These are phyloP conservation scores for Hanseniaspora lindneri DNA, from an alignment of 805 yeast genomes.

Conservation along the genomic window DNA sequence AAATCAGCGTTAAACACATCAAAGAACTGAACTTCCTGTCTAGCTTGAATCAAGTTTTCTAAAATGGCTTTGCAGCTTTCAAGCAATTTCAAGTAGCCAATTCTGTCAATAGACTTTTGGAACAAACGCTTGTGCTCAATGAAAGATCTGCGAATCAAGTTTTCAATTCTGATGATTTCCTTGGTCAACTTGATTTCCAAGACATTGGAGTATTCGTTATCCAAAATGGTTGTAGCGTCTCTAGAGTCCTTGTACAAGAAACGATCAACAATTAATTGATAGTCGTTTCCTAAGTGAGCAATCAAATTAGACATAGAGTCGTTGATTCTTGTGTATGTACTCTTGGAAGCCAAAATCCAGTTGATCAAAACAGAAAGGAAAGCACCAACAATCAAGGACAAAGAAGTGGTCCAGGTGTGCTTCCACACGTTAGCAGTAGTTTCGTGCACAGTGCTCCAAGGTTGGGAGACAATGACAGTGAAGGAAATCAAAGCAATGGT, in stretches of 20 bases:
- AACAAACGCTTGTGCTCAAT: constrained; percentile 32
- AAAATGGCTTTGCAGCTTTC: constrained; percentile 32
- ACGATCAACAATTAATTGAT: constrained; percentile 38
- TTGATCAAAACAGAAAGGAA: constrained; percentile 30
- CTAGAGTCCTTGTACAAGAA: constrained; percentile 37
- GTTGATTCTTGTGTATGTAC: constrained; percentile 34
- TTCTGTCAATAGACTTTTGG: constrained; percentile 25
- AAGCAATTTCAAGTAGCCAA: constrained; percentile 29
- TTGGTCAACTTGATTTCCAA: constrained; percentile 40
- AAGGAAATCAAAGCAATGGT: constrained; percentile 33
- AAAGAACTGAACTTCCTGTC: constrained; percentile 39
- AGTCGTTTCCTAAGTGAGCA: constrained; percentile 35
- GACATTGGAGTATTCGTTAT: constrained; percentile 35
- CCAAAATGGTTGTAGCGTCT: constrained; percentile 38
- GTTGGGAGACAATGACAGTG: constrained; percentile 32
- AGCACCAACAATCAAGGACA: constrained; percentile 33
- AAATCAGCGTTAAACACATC: constrained; percentile 36
- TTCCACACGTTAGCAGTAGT: constrained; percentile 25
- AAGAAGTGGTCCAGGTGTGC: constrained; percentile 32
- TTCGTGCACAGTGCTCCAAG: constrained; percentile 16
- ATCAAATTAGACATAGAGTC: constrained; percentile 32
- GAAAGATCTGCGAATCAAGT: constrained; percentile 29
- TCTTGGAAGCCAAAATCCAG: constrained; percentile 41
- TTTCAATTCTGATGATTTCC: constrained; percentile 32
- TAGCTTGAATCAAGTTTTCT: constrained; percentile 37